Evolutionary conservation across 129 eudicot species (phyloP), one percentile per base, ranked within the genome.

Genomic region (Centrapalus pauciflorus): DNA sequence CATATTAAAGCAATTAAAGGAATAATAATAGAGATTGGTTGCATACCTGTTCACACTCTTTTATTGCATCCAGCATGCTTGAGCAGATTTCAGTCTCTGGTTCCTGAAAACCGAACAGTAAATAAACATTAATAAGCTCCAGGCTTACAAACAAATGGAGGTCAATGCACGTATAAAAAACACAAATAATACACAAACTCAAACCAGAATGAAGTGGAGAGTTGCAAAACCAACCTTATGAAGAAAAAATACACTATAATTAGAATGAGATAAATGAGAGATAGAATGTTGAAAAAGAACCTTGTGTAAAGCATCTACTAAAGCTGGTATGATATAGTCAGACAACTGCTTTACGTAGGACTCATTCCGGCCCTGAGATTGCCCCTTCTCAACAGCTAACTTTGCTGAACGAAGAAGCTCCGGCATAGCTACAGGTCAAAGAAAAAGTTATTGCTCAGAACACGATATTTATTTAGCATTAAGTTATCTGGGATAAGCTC

Each of bases 331-430:
- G 60, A 94, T 82, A 76, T 79, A 94, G 74, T 94, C 99, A 41
- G 95, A 82, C 66, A 94, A 66, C 82, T 86, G 99, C 82, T 94
- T 94, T 46, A 94, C 71, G 43, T 89, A 89, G 2, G 95, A 61
- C 86, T 84, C 99, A 64, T 86, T 75, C 13, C 96, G 93, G 52
- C 95, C 96, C 66, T 86, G 99, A 55, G 99, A 88, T 61, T 83
- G 87, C 57, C 99, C 99, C 70, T 94, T 94, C 81, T 86, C 99
- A 51, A 89, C 86, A 19, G 99, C 99, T 81, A 94, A 65, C 50
- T 94, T 94, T 41, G 99, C 99, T 46, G 99, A 94, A n/a, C 86
- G 90, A 23, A 94, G 76, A 40, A 94, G 85, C 85, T 89, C 97
- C 20, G 96, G 97, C 99, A 94, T 94, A 43, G 97, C 99, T 92